Evolutionary conservation across 1,284 basidiomycete genomes (phyloP).

Genomic region (Tremellales sp.): DNA sequence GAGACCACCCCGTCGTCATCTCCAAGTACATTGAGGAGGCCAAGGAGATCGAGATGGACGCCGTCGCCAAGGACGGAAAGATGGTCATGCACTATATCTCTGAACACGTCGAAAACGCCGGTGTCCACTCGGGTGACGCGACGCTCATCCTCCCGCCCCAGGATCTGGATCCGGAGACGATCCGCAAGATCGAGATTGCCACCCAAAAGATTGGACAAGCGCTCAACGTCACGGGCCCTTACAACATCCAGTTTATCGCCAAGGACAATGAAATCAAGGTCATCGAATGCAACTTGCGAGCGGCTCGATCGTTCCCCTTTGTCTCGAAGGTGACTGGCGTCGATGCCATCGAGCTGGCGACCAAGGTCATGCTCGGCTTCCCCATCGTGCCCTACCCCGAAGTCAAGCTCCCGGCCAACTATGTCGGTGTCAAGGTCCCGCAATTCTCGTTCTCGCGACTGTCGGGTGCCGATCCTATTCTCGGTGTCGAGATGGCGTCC

Average conservation of each 20-base stretch:
- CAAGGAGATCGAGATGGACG: constrained; percentile 99
- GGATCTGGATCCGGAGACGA: constrained; percentile 93
- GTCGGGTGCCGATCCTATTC: constrained; percentile 91
- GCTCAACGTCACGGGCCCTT: constrained; percentile 97
- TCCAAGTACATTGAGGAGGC: constrained; percentile 99
- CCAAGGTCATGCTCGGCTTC: constrained; percentile 92
- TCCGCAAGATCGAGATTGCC: constrained; percentile 91
- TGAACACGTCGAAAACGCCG: constrained; percentile 98
- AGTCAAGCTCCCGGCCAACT: constrained; percentile 77
- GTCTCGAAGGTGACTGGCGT: constrained; percentile 97
- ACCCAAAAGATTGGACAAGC: constrained; percentile 96
- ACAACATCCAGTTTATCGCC: constrained; percentile 99
- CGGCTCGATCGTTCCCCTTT: constrained; percentile 97
- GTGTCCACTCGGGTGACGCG: constrained; percentile 95
- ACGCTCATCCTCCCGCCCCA: constrained; percentile 97
- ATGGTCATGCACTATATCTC: constrained; percentile 99
- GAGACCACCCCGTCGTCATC: constrained; percentile 97
- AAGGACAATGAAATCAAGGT: constrained; percentile 99
- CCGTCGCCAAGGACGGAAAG: constrained; percentile 93
- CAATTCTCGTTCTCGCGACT: constrained; percentile 97
- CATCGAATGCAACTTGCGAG: constrained; percentile 97
- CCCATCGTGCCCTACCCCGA: constrained; percentile 89
- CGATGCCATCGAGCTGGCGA: constrained; percentile 97
- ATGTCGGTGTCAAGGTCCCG: constrained; percentile 97
- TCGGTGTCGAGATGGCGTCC: constrained; percentile 99